Base-by-base conservation (phyloP, 1,284 basidiomycete genomes). In the Malassezia arunalokei region DNA sequence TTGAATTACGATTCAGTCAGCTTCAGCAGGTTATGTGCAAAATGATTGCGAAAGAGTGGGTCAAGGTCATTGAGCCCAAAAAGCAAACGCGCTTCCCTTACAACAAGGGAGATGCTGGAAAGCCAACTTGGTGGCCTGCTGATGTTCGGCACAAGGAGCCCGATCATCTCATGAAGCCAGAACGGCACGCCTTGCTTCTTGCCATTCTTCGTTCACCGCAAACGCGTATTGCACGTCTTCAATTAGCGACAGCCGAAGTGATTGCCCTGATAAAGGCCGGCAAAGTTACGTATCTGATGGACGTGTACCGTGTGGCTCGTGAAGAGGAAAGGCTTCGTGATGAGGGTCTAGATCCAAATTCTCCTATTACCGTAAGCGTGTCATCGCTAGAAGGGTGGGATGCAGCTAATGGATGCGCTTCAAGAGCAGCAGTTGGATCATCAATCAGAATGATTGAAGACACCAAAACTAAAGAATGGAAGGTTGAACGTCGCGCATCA, bases 71-170 rank as follows among this genome's bases (percentile, higher is more conserved):
- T 57, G 78, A 80, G 64, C 78, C 78, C 12, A 77, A 78, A 64
- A 79, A 79, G 66, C 77, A 78, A 66, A 76, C 76, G 40, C 76
- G 60, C 0, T 68, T 67, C 59, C 78, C 78, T 3, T 79, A 80
- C 72, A 78, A 78, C 66, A 75, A 75, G 52, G 78, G 78, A 20
- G 78, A 79, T 46, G 74, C 74, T 37, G 64, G 73, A 11, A 76
- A 75, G 55, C 78, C 78, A 0, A 63, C 63, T 11, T 80, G 79
- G 79, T 80, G 79, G 79, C 79, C 79, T 5, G 60, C 58, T 8
- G 74, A 72, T 14, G 74, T 79, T 8, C 68, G 76, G 7, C 78
- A 79, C 65, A 74, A 76, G 42, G 78, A 79, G 60, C 78, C 78
- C 0, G 78, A 80, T 56, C 78, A 79, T 48, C 65, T 80, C 8